Base-by-base conservation (phyloP, 2,329 filamentous ascomycete genomes). In the Colletotrichum sp. region DNA sequence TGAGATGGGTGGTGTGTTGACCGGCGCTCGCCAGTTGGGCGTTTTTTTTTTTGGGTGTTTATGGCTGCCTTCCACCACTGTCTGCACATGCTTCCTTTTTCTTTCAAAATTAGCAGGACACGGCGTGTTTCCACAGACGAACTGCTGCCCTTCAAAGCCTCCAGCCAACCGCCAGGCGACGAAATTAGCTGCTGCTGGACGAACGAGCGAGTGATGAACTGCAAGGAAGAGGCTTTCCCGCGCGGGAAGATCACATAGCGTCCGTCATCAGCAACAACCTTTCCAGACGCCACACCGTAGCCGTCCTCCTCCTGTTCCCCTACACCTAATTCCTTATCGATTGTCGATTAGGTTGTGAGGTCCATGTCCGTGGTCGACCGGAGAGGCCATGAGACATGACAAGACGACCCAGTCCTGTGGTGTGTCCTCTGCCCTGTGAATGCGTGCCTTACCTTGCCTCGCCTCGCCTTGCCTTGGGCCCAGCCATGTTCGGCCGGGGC, bases 201-300 rank as follows among this genome's bases (percentile, higher is more conserved):
- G 32, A 49, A n/a, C 18, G 34, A 24, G 24, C 26, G 39, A n/a
- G 34, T 18, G 36, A 18, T 52, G 36, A 24, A 26, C 30, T 36
- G 36, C 67, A 70, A 21, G 57, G 28, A 63, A 60, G 66, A 63
- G 55, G 60, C 60, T 71, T 66, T 71, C 68, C 44, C 71, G 44
- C 44, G 59, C 67, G 44, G 66, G 62, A 66, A 26, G 60, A 62
- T 62, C 59, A 60, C 21, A 30, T 67, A 72, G 63, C 62, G 36
- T 67, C 72, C 55, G 55, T 64, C 69, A 72, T 63, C 73, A 75
- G 55, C 28, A 57, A 68, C 24, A 71, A 52, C 26, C 34, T 69
- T 72, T 26, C 44, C 24, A 34, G 8, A 65, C 65, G 74, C 74
- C 74, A 76, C 65, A 76, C 70, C 65, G 70, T 66, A 74, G 73